phyloP scores from a whole-genome alignment of 257 asterid genomes.

The Paraleonurus japonicus region DNA sequence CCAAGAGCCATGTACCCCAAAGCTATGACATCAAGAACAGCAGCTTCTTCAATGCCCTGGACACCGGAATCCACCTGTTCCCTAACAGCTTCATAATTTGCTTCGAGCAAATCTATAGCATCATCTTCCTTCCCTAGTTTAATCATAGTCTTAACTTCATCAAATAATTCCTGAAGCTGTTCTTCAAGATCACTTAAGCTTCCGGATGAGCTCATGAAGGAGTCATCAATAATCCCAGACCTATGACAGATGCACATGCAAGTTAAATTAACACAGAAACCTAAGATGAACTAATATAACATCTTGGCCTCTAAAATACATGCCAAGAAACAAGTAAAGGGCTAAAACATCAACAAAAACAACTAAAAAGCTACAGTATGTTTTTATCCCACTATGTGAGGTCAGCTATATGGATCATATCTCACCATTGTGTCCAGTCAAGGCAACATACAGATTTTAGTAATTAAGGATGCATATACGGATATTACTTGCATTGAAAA shows the following conservation, averaged over 20 bases:
- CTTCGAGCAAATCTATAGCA: conserved; percentile 69
- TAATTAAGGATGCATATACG: neutral
- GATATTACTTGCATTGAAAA: neutral
- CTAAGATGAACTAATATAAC: conserved; percentile 1
- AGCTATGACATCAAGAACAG: conserved; percentile 78
- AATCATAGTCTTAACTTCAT: conserved; percentile 65
- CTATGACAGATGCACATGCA: conserved; percentile 22
- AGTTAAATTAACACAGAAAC: conserved; percentile 7
- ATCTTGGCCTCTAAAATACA: neutral
- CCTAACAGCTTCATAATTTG: conserved; percentile 72
- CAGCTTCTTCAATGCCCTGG: conserved; percentile 79
- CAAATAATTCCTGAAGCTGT: conserved; percentile 66
- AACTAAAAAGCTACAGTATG: neutral
- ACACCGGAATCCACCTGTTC: conserved; percentile 68
- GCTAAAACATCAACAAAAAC: neutral
- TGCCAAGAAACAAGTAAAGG: neutral
- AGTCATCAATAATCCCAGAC: conserved; percentile 30
- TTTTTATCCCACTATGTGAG: neutral
- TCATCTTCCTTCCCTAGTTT: conserved; percentile 65
- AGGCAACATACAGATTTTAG: neutral
- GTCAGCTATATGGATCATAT: neutral
- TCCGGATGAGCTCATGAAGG: conserved; percentile 28
- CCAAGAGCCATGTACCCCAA: conserved; percentile 83
- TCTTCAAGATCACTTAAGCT: conserved; percentile 50
- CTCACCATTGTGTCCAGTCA: neutral